These are phyloP conservation scores for Tanacetum coccineum DNA, from an alignment of 129 eudicot genomes.

Conservation along the genomic window DNA sequence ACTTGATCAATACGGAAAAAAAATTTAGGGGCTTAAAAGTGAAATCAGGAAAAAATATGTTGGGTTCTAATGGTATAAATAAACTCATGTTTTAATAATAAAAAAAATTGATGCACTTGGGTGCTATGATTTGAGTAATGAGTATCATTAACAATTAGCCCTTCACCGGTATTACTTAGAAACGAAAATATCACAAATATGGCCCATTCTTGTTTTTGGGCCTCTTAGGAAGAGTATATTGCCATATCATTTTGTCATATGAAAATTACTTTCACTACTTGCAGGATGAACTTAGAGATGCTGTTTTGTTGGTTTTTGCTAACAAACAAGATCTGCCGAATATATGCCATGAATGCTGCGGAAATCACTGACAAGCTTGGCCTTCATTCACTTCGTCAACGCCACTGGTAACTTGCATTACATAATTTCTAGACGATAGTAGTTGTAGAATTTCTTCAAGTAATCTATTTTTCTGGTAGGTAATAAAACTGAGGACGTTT, in stretches of 20 bases:
- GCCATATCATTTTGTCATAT: background rate
- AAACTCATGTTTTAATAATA: too few relatives aligned
- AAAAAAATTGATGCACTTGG: too few relatives aligned
- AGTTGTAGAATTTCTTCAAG: background rate
- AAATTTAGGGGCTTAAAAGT: too few relatives aligned
- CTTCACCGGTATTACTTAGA: too few relatives aligned
- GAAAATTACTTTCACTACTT: background rate
- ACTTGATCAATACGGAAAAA: too few relatives aligned
- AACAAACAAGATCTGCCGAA: conserved; percentile 48
- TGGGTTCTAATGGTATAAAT: too few relatives aligned
- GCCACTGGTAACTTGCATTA: conserved; percentile 31
- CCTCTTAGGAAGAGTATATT: background rate
- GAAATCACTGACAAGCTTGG: conserved; percentile 44
- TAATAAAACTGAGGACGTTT: too few relatives aligned
- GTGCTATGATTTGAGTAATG: background rate
- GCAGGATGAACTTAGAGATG: conserved; percentile 44
- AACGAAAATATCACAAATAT: background rate
- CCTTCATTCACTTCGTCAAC: conserved; percentile 40
- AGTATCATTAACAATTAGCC: background rate
- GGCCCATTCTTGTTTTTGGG: background rate
- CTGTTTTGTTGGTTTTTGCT: conserved; percentile 44
- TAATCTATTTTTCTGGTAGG: too few relatives aligned
- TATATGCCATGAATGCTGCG: conserved; percentile 49
- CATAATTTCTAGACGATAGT: conserved; percentile 1
- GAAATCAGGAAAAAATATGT: too few relatives aligned